phyloP scores from a whole-genome alignment of 371 early-diverging fungal genomes.

The Thermomucor indicae-seudaticae region DNA sequence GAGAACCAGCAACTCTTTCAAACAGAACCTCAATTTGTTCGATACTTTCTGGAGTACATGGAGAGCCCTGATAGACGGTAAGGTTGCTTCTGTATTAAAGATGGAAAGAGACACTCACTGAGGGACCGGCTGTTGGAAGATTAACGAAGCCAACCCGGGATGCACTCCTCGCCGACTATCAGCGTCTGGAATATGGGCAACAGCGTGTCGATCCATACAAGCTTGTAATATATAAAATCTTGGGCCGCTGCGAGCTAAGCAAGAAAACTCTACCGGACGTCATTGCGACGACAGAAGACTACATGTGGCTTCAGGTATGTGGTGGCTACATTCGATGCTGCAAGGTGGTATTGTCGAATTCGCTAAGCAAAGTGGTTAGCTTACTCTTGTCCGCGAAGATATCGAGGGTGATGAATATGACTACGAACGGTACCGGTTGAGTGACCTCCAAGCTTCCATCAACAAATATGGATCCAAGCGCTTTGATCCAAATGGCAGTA shows the following conservation, averaged over 20 bases:
- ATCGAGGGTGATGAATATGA: slow-evolving; percentile 32
- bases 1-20: slow-evolving; percentile 46
- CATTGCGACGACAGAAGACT: slow-evolving; percentile 74
- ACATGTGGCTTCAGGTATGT: slow-evolving; percentile 69
- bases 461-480: slow-evolving; percentile 62
- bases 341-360: neutral
- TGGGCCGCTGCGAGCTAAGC: slow-evolving; percentile 83
- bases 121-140: neutral
- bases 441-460: slow-evolving; percentile 61
- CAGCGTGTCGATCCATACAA: slow-evolving; percentile 79
- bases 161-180: slow-evolving; percentile 53
- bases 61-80: slow-evolving; percentile 29
- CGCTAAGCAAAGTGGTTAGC: slow-evolving; percentile 21
- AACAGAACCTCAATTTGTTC: slow-evolving; percentile 57
- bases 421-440: slow-evolving; percentile 61
- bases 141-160: slow-evolving; percentile 33
- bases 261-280: slow-evolving; percentile 63
- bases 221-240: slow-evolving; percentile 76
- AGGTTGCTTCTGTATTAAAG: neutral
- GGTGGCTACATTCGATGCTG: too few species aligned
- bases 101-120: neutral
- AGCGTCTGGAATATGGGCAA: slow-evolving; percentile 43
- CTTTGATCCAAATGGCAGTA: slow-evolving; percentile 66
- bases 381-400: slow-evolving; percentile 63
- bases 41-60: slow-evolving; percentile 67